These are phyloP conservation scores for Aquilaria sinensis DNA, from an alignment of 345 rosid genomes.

Conservation along the genomic window DNA sequence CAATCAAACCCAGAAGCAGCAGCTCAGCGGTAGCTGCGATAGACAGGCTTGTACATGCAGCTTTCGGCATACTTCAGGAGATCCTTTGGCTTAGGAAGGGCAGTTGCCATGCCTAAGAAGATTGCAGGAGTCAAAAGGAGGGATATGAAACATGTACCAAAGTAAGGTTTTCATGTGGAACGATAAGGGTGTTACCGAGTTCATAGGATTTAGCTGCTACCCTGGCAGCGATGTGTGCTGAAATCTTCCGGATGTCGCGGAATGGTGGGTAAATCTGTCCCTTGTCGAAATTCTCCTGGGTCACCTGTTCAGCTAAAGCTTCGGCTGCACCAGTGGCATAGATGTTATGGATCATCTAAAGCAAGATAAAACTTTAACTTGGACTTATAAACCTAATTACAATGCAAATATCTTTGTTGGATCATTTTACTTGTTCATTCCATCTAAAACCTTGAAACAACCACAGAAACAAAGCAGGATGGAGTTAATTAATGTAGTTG, in stretches of 20 bases:
- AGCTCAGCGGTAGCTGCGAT: no score
- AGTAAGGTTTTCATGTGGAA: not conserved
- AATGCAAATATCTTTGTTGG: no score
- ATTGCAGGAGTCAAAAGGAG: not conserved
- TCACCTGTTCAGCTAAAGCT: no score
- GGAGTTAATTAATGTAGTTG: no score
- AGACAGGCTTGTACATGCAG: slow-evolving; percentile 51
- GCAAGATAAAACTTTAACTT: no score
- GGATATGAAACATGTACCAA: not conserved
- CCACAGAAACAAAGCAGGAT: no score
- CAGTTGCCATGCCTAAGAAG: slow-evolving; percentile 61
- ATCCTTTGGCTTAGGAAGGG: slow-evolving; percentile 69
- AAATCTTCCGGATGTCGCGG: no score
- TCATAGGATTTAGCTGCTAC: slow-evolving; percentile 16
- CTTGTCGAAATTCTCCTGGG: no score
- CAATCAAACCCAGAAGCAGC: no score
- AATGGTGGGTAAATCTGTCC: no score
- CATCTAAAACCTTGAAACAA: slow-evolving; percentile 1
- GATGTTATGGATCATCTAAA: slow-evolving; percentile 27
- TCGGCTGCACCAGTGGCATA: slow-evolving; percentile 35
- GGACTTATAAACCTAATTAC: no score
- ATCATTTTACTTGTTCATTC: not conserved
- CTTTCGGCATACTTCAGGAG: slow-evolving; percentile 67
- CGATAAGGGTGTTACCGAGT: slow-evolving; percentile 48
- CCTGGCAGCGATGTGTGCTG: no score